phyloP scores from a whole-genome alignment of 768 basidiomycete species.

The Tylopilus vinaceipallidus region DNA sequence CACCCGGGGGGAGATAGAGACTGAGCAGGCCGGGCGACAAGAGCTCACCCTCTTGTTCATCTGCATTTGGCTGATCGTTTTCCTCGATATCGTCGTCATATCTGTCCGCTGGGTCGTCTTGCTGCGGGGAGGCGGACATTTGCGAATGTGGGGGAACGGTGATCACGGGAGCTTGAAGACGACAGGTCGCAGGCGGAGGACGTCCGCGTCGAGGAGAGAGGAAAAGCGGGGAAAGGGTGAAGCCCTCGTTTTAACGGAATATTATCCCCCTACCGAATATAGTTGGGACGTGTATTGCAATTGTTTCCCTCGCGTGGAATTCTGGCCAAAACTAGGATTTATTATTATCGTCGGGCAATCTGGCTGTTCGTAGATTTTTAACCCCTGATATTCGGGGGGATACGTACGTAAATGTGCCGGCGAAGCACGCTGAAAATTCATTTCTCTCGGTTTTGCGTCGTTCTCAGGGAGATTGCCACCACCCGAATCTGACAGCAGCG shows the following conservation, averaged over 20 bases:
- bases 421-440: constrained; percentile 35
- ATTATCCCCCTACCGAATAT: constrained; percentile 67
- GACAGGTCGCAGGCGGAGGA: constrained; percentile 21
- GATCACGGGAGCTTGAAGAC: constrained; percentile 26
- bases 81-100: constrained; percentile 58
- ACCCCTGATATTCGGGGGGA: constrained; percentile 58
- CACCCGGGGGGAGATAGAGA: constrained; percentile 11
- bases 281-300: constrained; percentile 57
- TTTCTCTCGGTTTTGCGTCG: constrained; percentile 29
- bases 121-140: constrained; percentile 65
- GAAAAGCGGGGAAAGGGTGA: constrained; percentile 64
- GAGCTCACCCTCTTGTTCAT: constrained; percentile 32
- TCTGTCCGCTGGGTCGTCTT: constrained; percentile 54
- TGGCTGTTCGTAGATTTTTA: constrained; percentile 47
- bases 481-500: constrained; percentile 12
- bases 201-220: constrained; percentile 41
- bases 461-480: constrained; percentile 26
- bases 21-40: constrained; percentile 10
- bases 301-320: constrained; percentile 71
- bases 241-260: constrained; percentile 75
- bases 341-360: constrained; percentile 57
- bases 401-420: constrained; percentile 55
- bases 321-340: constrained; percentile 52
- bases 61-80: constrained; percentile 41
- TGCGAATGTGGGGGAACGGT: constrained; percentile 19